Evolutionary conservation across 768 basidiomycete genomes (phyloP), one percentile per base, ranked within the genome.

Genomic region (Dendrothele bispora): DNA sequence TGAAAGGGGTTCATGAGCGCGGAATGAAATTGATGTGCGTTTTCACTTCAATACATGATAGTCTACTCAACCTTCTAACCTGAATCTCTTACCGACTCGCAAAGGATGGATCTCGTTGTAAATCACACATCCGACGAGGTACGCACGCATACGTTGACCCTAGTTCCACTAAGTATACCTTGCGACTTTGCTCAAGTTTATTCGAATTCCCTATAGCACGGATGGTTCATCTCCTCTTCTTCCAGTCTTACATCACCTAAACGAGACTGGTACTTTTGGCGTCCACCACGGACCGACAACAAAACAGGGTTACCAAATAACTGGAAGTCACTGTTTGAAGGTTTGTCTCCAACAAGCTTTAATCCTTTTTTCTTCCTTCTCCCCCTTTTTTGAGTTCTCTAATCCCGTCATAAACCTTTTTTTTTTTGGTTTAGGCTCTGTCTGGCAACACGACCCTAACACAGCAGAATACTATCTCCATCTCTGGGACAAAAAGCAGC

Each of bases 231-330:
- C 26, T 70, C 79, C 55, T 83, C 84, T 21, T 15, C 18, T n/a
- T 67, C 77, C 54, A 61, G 73, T 65, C 59, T 79, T 68, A 61
- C 67, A 6, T 71, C 77, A 57, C 75, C 81, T 0, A 87, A 84
- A 61, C 76, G 86, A 12, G 78, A 88, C 57, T 88, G 85, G 84
- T 91, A 88, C 63, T 74, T 84, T 50, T 89, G 88, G 87, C 75
- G 79, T 14, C 79, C 82, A 3, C 78, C 83, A 2, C 73, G 67
- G 53, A 72, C 67, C 52, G 78, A 80, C 49, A 66, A 66, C 12
- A 62, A 69, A 2, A 82, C 84, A n/a, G n/a, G n/a, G n/a, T n/a
- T n/a, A 5, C 87, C 88, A 0, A 86, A 87, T 61, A 89, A 90
- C 58, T 88, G 88, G 87, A 72, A 72, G 54, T 79, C 84, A 0